Base-by-base conservation (phyloP, 2,329 filamentous ascomycete genomes). In the Exserohilum rostratum region DNA sequence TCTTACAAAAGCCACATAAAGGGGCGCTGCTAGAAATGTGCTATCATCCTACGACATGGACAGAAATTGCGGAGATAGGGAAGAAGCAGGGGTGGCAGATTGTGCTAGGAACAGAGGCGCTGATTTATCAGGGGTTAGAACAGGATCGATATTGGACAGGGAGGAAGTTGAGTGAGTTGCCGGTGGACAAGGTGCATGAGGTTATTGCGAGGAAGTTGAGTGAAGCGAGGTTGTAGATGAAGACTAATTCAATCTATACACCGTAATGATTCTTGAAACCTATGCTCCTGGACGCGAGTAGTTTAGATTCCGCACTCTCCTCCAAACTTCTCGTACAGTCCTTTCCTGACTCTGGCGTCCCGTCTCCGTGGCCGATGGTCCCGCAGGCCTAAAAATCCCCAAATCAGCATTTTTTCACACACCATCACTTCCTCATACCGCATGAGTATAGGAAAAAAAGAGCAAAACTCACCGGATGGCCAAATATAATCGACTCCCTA, bases 1-100 rank as follows among this genome's bases (percentile, higher is more conserved):
- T 84, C 46, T 56, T 84, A 29, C 40, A 50, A 22, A 80, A 79
- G 49, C 68, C 78, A 25, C 76, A 82, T 56, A 88, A 88, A 73
- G 89, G 88, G 6, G 85, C 85, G 6, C 84, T 93, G 52, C 72
- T 93, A 55, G 90, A 93, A 74, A 93, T 93, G 90, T 92, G 89
- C 79, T 93, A 93, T 71, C 90, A 92, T 70, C 90, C 90, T 0
- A 73, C 81, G 2, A 87, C 88, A 0, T 71, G 62, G 61, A 93
- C 90, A 0, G 80, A 83, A 61, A 83, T 91, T 44, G 85, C 84
- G 1, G 82, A 80, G 38, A 65, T 91, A 38, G 85, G 87, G 0
- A 80, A 85, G 64, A 74, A 77, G 2, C 79, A 80, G 9, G 87
- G 87, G 0, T 92, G 90, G 90, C 83, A 87, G 73, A 86, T 92